Conservation (phyloP, 768 basidiomycete genomes). For the Trametopsis cervina region DNA sequence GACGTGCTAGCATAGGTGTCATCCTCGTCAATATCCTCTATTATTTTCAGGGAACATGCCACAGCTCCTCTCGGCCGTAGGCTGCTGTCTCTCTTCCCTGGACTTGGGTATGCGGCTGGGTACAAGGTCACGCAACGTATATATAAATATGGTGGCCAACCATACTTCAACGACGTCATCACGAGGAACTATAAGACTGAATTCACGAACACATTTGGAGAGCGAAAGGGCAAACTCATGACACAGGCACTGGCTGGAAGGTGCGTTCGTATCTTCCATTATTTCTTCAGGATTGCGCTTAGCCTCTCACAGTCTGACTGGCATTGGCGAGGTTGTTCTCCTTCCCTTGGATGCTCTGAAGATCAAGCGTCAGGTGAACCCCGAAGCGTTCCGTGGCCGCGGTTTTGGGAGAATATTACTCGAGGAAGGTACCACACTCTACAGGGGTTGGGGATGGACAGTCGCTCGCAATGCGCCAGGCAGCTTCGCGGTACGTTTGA, state of each 20-base stretch:
- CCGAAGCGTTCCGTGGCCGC: conserved; percentile 94
- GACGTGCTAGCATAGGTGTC: conserved; percentile 42
- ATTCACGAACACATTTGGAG: conserved; percentile 84
- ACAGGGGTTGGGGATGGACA: conserved; percentile 99
- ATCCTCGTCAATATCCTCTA: conserved; percentile 51
- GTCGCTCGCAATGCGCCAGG: conserved; percentile 97
- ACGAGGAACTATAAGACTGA: conserved; percentile 70
- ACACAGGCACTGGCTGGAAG: conserved; percentile 94
- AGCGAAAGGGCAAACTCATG: conserved; percentile 92
- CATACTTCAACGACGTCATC: conserved; percentile 94
- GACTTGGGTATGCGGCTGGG: conserved; percentile 95
- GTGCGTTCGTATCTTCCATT: conserved; percentile 34
- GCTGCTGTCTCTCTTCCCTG: conserved; percentile 92
- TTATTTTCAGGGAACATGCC: conserved; percentile 87
- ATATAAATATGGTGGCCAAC: conserved; percentile 99
- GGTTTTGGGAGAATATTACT: conserved; percentile 83
- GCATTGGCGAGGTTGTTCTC: conserved; percentile 97
- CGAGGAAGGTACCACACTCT: conserved; percentile 89
- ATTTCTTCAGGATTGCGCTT: neutral
- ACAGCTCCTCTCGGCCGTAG: conserved; percentile 57
- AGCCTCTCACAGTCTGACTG: conserved; percentile 38
- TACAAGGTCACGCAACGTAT: conserved; percentile 93
- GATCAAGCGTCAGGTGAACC: conserved; percentile 98
- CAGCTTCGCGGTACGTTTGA: conserved; percentile 72
- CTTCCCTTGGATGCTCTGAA: conserved; percentile 95